These are phyloP conservation scores for Blastocystis sp. DNA, from an alignment of 352 stramenopile genomes.

Conservation along the genomic window DNA sequence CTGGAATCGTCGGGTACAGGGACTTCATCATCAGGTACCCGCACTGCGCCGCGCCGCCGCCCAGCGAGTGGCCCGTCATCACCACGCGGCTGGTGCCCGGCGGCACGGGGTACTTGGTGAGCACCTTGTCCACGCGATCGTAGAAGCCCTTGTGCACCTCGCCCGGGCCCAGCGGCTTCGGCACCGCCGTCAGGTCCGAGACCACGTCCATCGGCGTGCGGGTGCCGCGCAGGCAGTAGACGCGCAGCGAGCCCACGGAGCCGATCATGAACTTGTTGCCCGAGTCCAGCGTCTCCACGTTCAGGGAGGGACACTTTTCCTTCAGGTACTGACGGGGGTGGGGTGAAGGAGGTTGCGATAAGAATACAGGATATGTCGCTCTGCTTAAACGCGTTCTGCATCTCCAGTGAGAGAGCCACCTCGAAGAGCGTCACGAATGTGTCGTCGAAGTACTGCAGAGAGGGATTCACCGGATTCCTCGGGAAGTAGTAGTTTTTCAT, in stretches of 20 bases:
- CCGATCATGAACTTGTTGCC: conserved; percentile 51
- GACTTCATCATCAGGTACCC: conserved; percentile 56
- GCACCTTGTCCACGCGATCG: conserved; percentile 25
- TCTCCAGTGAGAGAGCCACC: conserved; percentile 26
- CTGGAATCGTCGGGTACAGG: conserved; percentile 29
- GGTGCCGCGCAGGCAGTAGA: conserved; percentile 54
- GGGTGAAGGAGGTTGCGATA: neutral
- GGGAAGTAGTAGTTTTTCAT: neutral
- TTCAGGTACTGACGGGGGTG: conserved; percentile 16
- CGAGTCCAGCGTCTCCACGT: conserved; percentile 4
- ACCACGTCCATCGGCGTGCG: conserved; percentile 25
- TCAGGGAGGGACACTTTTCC: conserved; percentile 36
- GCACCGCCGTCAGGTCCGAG: conserved; percentile 40
- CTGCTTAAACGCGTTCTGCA: conserved; percentile 66
- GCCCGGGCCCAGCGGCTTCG: conserved; percentile 30
- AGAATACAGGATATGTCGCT: conserved; percentile 41
- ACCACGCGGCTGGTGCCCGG: conserved; percentile 4
- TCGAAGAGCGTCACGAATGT: conserved; percentile 49
- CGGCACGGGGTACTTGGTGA: conserved; percentile 15
- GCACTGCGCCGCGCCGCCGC: conserved; percentile 40
- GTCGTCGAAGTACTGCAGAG: conserved; percentile 54
- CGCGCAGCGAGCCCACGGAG: conserved; percentile 3
- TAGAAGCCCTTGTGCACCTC: conserved; percentile 63
- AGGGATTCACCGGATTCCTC: neutral
- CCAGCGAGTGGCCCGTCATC: conserved; percentile 55